Base-by-base conservation (phyloP, 2,329 filamentous ascomycete species). In the Clonostachys sp. region DNA sequence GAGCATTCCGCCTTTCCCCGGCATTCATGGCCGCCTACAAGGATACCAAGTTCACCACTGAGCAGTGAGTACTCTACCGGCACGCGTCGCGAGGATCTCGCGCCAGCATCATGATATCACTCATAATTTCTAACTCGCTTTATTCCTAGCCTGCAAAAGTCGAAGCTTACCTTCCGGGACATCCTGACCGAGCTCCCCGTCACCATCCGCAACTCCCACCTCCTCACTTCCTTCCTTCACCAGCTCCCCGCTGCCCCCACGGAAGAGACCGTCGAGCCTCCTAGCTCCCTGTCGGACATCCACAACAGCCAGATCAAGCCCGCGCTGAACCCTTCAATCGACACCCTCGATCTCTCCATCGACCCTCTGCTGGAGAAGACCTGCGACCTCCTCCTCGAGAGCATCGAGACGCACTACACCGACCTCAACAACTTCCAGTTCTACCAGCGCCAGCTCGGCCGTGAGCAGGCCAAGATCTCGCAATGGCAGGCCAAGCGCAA, bases 301-400 rank as follows among this genome's bases (percentile, higher is more conserved):
- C 81, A 83, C 62, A 77, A 81, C 57, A 81, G 87, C 60, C 65
- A 83, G 67, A 61, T 77, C 55, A 70, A 71, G 63, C 68, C 76
- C 46, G 87, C 89, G 41, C 81, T 96, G 45, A 85, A 88, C 63
- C 92, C 92, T 46, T 96, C 95, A 63, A 85, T 91, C 66, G 91
- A 96, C 61, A 84, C 83, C 54, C 84, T 99, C 49, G 90, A 96
- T 59, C 84, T 99, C 53, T 89, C 87, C 55, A 95, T 97, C 69
- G 94, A 99, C 67, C 94, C 94, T 34, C 96, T 95, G 79, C 84
- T 99, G 43, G 92, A 97, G 80, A 96, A 96, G 82, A 96, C 92
- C 45, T 96, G 91, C 73, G 92, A 99, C 65, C 83, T 96, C 57
- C 83, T 99, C 48, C 84, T 97, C 53, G 94, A 99, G 64, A 91